A percentile compares a stretch with the other conserved stretches of the same genome.
Evolutionary conservation across 805 yeast genomes (phyloP).

Genomic region (Ascoidea rubescens): DNA sequence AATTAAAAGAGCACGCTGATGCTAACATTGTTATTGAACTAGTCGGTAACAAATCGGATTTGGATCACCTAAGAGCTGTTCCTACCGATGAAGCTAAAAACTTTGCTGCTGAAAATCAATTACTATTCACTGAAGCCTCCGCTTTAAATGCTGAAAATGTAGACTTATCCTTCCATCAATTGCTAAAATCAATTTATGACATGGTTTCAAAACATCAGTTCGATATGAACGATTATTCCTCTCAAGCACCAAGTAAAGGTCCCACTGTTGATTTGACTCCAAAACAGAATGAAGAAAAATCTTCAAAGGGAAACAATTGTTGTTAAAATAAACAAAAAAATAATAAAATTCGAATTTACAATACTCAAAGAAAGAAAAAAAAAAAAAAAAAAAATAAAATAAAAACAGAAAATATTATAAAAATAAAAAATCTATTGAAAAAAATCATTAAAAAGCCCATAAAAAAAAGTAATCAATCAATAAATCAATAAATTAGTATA

Average conservation of each 20-base stretch:
- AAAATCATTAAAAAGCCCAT: neutral
- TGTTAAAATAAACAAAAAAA: neutral
- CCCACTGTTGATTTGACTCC: constrained; percentile 90
- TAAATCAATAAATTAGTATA: no score
- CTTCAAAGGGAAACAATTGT: constrained; percentile 30
- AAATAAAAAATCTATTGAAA: neutral
- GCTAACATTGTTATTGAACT: constrained; percentile 90
- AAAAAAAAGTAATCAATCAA: no score
- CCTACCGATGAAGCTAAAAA: constrained; percentile 96
- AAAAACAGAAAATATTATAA: neutral
- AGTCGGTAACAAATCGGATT: constrained; percentile 85
- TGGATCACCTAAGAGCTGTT: constrained; percentile 86
- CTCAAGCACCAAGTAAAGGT: constrained; percentile 61
- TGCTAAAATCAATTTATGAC: constrained; percentile 85
- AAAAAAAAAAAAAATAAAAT: no score
- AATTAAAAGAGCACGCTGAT: constrained; percentile 83
- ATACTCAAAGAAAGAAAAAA: neutral
- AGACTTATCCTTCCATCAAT: constrained; percentile 85
- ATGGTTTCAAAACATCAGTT: constrained; percentile 89
- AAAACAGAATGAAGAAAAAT: constrained; percentile 69
- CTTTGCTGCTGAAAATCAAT: constrained; percentile 83
- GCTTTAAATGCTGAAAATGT: constrained; percentile 92
- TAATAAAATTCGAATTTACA: neutral
- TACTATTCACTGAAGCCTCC: constrained; percentile 90
- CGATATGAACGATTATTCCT: constrained; percentile 63